Base-by-base conservation (phyloP, 441 rosid genomes). In the Biscutella auriculata region DNA sequence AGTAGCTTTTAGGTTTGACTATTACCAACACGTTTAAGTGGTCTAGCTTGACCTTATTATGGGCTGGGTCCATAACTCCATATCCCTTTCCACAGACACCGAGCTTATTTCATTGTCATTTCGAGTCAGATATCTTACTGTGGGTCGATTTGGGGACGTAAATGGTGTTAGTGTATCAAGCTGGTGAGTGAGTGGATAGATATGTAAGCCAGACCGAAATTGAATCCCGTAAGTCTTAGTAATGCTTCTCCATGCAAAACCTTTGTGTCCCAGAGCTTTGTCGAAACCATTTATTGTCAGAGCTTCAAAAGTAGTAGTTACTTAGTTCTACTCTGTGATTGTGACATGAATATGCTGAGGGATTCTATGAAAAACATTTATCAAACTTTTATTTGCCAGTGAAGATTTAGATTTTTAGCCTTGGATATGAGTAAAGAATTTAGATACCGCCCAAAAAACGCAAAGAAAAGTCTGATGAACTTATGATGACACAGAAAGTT, bases 1-100 rank as follows among this genome's bases (percentile, higher is more conserved):
- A 32, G 54, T 60, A 53, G 61, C 71, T 60, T 66, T 60, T 53
- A 60, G 37, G 56, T 60, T 46, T 67, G 71, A 60, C 66, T 60
- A 29, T 37, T 39, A 23, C 43, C 61, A 56, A 60, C 56, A n/a
- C 48, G 46, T 57, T 47, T 47, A 39, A 33, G 66, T 60, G 71
- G 30, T 4, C 36, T 46, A 25, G 11, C 46, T 52, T 67, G 30
- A 47, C 62, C 71, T 35, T 68, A 17, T 41, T 6, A 21, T 43
- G 58, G 26, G 35, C 48, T 48, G 63, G 67, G 63, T 61, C 72
- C 67, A 37, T 56, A 32, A 25, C 13, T 61, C 72, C 67, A 37
- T 56, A 32, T 32, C 13, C 13, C 47, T 47, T 60, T 60, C 35
- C 42, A 23, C 17, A 17, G 36, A 53, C 62, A 46, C 53, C 0